Base-by-base conservation (phyloP, 116 monocot genomes). In the Cymodocea nodosa region DNA sequence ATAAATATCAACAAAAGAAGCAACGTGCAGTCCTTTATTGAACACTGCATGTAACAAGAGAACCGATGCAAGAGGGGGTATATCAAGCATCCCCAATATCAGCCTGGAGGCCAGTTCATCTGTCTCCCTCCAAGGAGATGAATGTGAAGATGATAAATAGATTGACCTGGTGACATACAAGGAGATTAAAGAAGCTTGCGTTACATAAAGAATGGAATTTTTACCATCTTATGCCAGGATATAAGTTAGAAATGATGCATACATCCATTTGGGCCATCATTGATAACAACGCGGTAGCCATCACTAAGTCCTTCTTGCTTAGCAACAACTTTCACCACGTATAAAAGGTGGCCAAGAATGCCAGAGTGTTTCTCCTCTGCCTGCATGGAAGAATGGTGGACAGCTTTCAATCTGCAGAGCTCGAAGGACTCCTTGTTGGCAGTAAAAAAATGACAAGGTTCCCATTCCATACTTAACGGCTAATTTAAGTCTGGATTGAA, bases 51-150 rank as follows among this genome's bases (percentile, higher is more conserved):
- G 44, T 8, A 44, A 44, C 44, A 44, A 0, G 62, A 39, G 19
- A 6, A 10, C 17, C 35, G 35, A 37, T n/a, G 18, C 39, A 6
- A 7, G 40, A 39, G 39, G 62, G 4, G 39, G 39, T n/a, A 62
- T 40, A 44, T 18, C 62, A 62, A 62, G 22, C 16, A 62, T 39
- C 50, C 50, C 16, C 14, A 49, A 23, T 44, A 56, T 87, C 67
- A 94, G 58, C 94, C 94, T 17, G 94, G 89, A 19, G 94, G 89
- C 94, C 94, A 94, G 52, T 87, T 77, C 94, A 94, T 89, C 71
- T 94, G 87, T 58, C 94, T 63, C 14, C 94, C 89, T 35, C 94
- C 94, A 56, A 94, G 76, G 68, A 94, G 80, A 89, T 94, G 89
- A 78, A 94, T 49, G 64, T 89, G 89, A 60, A 94, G 82, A 80